Conservation (phyloP, 495 filamentous ascomycete species). For the Viridothelium virens region DNA sequence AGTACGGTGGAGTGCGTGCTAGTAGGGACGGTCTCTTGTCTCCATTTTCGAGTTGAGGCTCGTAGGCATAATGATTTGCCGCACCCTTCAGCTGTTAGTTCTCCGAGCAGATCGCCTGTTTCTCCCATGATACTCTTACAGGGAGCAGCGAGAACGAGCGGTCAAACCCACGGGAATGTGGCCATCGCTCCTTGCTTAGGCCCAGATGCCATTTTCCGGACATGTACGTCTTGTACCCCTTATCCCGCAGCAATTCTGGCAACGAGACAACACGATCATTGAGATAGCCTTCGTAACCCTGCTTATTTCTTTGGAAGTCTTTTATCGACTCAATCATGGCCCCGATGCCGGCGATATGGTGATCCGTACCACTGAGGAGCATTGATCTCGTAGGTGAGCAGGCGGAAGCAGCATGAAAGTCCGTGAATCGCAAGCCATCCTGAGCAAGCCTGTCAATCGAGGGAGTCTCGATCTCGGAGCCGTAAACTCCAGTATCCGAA, state of each 20-base stretch:
- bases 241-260: conserved; percentile 52
- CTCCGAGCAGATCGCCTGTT: neutral
- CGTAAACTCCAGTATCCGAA: conserved; percentile 28
- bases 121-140: conserved; percentile 28
- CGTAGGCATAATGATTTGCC: conserved; percentile 52
- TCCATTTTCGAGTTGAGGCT: conserved; percentile 40
- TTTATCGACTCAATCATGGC: conserved; percentile 34
- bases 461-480: conserved; percentile 34
- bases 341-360: conserved; percentile 42
- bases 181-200: conserved; percentile 36
- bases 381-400: conserved; percentile 36
- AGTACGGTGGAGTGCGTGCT: conserved; percentile 36
- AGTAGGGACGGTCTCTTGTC: conserved; percentile 22
- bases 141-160: conserved; percentile 43
- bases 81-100: conserved; percentile 12
- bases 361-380: conserved; percentile 45
- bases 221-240: conserved; percentile 54
- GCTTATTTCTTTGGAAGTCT: conserved; percentile 39
- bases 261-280: conserved; percentile 53
- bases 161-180: conserved; percentile 41
- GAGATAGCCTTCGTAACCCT: conserved; percentile 55
- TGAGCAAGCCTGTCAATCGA: conserved; percentile 29
- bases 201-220: conserved; percentile 53
- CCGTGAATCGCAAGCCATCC: conserved; percentile 29
- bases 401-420: conserved; percentile 33